Base-by-base conservation (phyloP, 148 eudicot species). In the Hydrangea macrophylla region DNA sequence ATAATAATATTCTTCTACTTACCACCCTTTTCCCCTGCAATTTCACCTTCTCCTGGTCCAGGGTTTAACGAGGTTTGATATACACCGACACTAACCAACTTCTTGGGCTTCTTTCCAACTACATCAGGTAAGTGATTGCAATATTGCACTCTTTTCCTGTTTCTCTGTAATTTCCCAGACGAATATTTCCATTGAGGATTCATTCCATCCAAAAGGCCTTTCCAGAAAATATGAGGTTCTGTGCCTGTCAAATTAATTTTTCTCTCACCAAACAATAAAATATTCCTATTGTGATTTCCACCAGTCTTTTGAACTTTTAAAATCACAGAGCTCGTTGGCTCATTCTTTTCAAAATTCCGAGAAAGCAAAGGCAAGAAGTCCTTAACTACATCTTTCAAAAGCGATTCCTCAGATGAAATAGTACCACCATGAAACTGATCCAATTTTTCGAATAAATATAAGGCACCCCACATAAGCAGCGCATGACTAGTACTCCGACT, bases 381-480 rank as follows among this genome's bases (percentile, higher is more conserved):
- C 70, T 74, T 55, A 36, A 73, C 63, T 13, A 88, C 83, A 20
- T 83, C 78, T 62, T 12, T 28, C 39, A 67, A 50, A 63, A 79
- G 51, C 51, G 71, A 65, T 18, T 69, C 62, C 30, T 77, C 88
- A 6, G 69, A 67, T 53, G 78, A 70, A 51, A 69, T 57, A 48
- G 2, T 50, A 36, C 62, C 62, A 65, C 76, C 71, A 77, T 86
- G 96, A 69, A 81, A 79, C 63, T 76, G 76, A 51, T 86, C 86
- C 71, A 92, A 77, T 66, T 71, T 80, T 9, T 63, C 59, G 67
- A 92, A 88, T 40, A 83, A 65, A 78, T 70, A 53, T 31, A 85
- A 44, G 27, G 84, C 83, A 74, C 92, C 96, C 96, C 94, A 88
- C 68, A 78, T 78, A 23, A 92, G 98, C 71, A 89, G 77, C 78